phyloP scores from a whole-genome alignment of 179 eudicot species.

The Patellifolia procumbens region DNA sequence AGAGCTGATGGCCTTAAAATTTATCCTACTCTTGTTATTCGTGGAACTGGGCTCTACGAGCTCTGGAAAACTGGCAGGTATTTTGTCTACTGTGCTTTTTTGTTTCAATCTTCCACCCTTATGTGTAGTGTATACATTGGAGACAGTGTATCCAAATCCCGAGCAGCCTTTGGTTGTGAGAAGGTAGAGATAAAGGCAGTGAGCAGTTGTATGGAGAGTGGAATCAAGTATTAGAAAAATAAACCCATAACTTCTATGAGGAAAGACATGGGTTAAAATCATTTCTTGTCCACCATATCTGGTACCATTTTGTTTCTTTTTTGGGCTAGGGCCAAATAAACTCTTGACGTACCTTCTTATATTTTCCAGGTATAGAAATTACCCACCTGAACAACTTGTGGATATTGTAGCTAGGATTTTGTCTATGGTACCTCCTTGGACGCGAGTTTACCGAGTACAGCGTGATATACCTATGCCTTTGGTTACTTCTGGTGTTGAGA shows the following conservation, averaged over 20 bases:
- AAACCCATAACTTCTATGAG: not conserved
- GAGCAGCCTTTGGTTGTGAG: not conserved
- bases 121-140: not conserved
- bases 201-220: not conserved
- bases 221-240: not conserved
- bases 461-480: slow-evolving; percentile 99
- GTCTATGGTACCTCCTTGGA: slow-evolving; percentile 98
- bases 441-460: slow-evolving; percentile 98
- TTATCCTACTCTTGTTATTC: slow-evolving; percentile 98
- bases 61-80: slow-evolving; percentile 99
- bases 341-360: not conserved
- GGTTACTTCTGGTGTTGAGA: slow-evolving; percentile 98
- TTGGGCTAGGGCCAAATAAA: not conserved
- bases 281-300: not conserved
- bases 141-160: not conserved
- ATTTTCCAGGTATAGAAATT: slow-evolving; percentile 83
- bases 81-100: not conserved
- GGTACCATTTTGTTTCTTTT: not conserved
- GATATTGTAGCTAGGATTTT: slow-evolving; percentile 93
- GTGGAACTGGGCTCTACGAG: slow-evolving; percentile 99
- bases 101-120: not conserved
- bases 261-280: not conserved
- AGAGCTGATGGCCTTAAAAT: slow-evolving; percentile 98
- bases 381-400: slow-evolving; percentile 99
- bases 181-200: not conserved